These are phyloP conservation scores for Boletus coccyginus DNA, from an alignment of 768 basidiomycete species.

Conservation along the genomic window DNA sequence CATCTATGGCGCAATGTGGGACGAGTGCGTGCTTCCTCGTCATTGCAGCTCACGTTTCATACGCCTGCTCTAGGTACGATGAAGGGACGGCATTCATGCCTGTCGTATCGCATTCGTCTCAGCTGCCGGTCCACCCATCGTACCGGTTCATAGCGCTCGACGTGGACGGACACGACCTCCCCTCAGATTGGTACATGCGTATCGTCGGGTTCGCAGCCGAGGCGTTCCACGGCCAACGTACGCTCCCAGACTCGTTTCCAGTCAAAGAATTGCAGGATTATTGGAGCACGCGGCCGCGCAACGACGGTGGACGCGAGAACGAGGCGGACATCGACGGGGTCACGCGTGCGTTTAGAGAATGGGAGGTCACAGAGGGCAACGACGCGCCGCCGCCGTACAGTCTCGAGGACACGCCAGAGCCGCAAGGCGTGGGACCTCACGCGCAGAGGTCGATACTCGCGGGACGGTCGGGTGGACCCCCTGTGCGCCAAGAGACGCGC, in stretches of 20 bases:
- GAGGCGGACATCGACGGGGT: conserved; percentile 26
- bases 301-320: conserved; percentile 35
- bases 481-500: not conserved
- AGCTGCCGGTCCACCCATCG: conserved; percentile 60
- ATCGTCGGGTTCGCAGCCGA: conserved; percentile 73
- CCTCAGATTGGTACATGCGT: conserved; percentile 86
- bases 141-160: conserved; percentile 73
- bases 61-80: conserved; percentile 54
- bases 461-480: not conserved
- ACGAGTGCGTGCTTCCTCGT: conserved; percentile 51
- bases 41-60: not conserved
- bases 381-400: conserved; percentile 70
- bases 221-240: conserved; percentile 61
- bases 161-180: conserved; percentile 73
- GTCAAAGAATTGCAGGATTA: conserved; percentile 73
- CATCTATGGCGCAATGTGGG: conserved; percentile 88
- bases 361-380: conserved; percentile 28
- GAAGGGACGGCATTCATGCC: conserved; percentile 86
- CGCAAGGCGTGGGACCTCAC: not conserved
- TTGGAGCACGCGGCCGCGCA: conserved; percentile 62
- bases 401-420: conserved; percentile 37
- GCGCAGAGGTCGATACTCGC: too few relatives aligned
- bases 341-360: conserved; percentile 41
- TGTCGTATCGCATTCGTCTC: conserved; percentile 52
- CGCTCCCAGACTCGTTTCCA: conserved; percentile 61